Base-by-base conservation (phyloP, 176 grass and related monocot genomes). In the Calamus simplicifolius region DNA sequence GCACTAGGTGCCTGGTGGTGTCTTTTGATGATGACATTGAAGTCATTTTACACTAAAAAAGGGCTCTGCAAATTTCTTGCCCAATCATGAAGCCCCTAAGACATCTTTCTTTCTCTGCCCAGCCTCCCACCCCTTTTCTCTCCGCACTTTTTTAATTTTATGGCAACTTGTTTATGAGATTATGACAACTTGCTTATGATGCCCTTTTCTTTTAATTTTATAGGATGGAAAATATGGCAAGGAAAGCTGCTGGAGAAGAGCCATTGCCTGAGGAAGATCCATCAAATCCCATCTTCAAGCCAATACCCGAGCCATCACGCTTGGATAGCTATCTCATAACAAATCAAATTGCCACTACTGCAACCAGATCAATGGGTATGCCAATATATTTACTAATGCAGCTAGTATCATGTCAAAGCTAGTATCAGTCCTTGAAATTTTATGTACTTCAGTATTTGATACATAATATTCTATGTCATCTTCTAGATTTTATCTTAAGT, bases 321-420 rank as follows among this genome's bases (percentile, higher is more conserved):
- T 73, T 98, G 27, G 93, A 98, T 76, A 79, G 84, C 62, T 98
- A 89, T 67, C 93, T 98, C 31, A 86, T 98, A 35, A 92, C 93
- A 58, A 98, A 98, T 78, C 93, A 98, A 61, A 85, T 89, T 67
- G 82, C 93, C 50, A 89, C 62, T 96, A 96, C 70, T 96, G 92
- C 78, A 96, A 96, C 66, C 83, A 96, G 70, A 88, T 96, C 56
- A 96, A 91, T 4, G 86, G 87, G 92, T 96, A 88, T 64, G 68
- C 35, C 35, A 43, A 4, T 63, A 63, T 69, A 49, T 59, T 14
- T 38, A 53, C 51, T 4, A 51, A 29, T 5, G 15, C 0, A 43
- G 35, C 35, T 43, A 3, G 35, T 43, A 31, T 51, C 19, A 25
- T 35, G 29, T 50, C 14, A 23, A 13, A 4, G 14, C 51, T 7